Percentiles rank a stretch among this genome's conserved stretches.
Evolutionary conservation across 1,284 basidiomycete genomes (phyloP).

Genomic region (Fomitopsis betulina): DNA sequence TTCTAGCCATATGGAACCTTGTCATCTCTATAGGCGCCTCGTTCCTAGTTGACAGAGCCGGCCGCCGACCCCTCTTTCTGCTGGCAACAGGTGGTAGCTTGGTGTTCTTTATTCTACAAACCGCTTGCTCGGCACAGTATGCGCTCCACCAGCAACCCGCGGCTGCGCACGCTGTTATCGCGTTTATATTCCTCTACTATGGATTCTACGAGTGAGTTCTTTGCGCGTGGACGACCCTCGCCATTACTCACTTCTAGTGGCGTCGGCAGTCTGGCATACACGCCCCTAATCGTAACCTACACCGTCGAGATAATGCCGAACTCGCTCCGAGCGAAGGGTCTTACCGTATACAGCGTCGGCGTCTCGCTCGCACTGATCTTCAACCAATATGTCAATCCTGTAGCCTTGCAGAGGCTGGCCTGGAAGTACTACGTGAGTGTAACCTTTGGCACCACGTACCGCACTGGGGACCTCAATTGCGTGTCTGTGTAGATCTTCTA

Average conservation of each 20-base stretch:
- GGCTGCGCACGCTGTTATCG: constrained; percentile 41
- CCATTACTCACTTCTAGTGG: not conserved
- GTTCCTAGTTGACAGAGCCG: constrained; percentile 44
- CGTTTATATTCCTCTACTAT: constrained; percentile 43
- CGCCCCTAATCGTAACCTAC: constrained; percentile 28
- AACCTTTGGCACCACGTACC: not conserved
- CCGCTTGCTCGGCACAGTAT: constrained; percentile 37
- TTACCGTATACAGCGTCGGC: constrained; percentile 50
- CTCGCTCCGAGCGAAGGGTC: constrained; percentile 56
- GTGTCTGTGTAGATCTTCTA: constrained; percentile 20
- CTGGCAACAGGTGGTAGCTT: constrained; percentile 41
- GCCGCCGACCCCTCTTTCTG: constrained; percentile 52
- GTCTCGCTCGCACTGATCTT: constrained; percentile 50
- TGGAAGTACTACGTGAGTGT: constrained; percentile 34
- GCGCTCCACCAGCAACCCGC: constrained; percentile 27
- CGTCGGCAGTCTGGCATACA: constrained; percentile 7
- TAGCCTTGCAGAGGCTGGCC: constrained; percentile 31
- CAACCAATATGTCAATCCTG: constrained; percentile 53
- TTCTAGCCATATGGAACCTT: constrained; percentile 52
- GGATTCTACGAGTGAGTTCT: constrained; percentile 37
- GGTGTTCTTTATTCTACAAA: constrained; percentile 38
- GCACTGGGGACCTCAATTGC: not conserved
- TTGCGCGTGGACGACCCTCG: not conserved
- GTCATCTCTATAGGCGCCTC: constrained; percentile 43
- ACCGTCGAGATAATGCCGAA: constrained; percentile 57